These are phyloP conservation scores for Corymbia calophylla DNA, from an alignment of 441 rosid species.

Conservation along the genomic window DNA sequence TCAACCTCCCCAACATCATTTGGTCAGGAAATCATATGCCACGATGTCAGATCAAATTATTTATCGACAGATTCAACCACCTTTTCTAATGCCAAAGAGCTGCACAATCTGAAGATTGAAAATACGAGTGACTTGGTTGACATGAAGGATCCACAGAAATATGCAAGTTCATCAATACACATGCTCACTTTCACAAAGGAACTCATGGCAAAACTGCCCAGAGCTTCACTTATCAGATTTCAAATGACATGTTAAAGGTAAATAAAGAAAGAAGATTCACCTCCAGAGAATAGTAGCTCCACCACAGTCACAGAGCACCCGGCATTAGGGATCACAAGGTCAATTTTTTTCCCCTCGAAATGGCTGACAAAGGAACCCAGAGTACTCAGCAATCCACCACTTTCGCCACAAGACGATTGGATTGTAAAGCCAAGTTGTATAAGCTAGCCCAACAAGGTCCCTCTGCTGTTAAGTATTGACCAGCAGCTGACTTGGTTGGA, in stretches of 20 bases:
- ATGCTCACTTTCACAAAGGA: not conserved
- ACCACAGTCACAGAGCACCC: not conserved
- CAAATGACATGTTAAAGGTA: not conserved
- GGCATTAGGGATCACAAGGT: not conserved
- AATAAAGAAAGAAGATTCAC: not conserved
- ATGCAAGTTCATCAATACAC: not conserved
- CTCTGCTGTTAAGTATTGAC: not conserved
- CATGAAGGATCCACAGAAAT: not conserved
- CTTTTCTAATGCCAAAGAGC: not conserved
- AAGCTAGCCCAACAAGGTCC: not conserved
- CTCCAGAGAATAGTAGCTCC: not conserved
- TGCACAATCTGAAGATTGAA: not conserved
- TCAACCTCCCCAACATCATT: not conserved
- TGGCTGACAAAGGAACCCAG: not conserved
- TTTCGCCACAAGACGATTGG: not conserved
- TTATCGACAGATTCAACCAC: not conserved
- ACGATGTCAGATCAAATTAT: not conserved
- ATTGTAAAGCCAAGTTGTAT: not conserved
- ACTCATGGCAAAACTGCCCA: not conserved
- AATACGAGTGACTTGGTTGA: not conserved
- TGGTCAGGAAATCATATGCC: not conserved
- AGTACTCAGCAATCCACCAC: not conserved
- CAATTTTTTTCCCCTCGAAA: not conserved
- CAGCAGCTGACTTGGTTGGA: not conserved
- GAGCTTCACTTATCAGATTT: not conserved